phyloP scores from a whole-genome alignment of 371 early-diverging fungal genomes.

The Umbelopsis sp. region DNA sequence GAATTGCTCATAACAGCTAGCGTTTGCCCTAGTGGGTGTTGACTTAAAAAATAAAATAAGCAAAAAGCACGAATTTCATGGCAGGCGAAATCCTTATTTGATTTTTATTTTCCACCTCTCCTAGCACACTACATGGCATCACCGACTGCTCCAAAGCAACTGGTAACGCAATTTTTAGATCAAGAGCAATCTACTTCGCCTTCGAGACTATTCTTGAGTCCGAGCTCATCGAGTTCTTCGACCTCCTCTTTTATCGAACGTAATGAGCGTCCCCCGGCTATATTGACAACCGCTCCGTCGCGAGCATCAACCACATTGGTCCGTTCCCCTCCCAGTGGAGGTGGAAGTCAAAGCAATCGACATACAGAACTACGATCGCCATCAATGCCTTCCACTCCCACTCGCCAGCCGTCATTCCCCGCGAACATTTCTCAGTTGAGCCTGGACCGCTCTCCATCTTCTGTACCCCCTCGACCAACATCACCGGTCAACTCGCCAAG shows the following conservation, averaged over 20 bases:
- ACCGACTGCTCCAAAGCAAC: background rate
- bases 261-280: conserved; percentile 1
- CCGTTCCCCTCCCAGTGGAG: conserved; percentile 39
- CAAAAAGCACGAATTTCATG: background rate
- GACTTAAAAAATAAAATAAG: background rate
- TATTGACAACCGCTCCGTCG: background rate
- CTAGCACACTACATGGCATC: background rate
- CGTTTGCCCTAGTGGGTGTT: no score
- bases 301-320: conserved; percentile 29
- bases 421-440: conserved; percentile 26
- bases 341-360: conserved; percentile 42
- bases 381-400: conserved; percentile 24
- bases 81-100: background rate
- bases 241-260: conserved; percentile 7
- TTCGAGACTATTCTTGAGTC: background rate
- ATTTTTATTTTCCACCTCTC: background rate
- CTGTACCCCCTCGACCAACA: conserved; percentile 41
- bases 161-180: background rate
- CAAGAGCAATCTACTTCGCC: conserved; percentile 6
- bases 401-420: conserved; percentile 19
- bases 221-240: conserved; percentile 1
- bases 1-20: background rate
- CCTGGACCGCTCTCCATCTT: conserved; percentile 29
- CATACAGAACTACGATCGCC: conserved; percentile 36
- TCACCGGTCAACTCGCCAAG: conserved; percentile 47